Evolutionary conservation across 1,284 basidiomycete genomes (phyloP).

Genomic region (Omphalotus olearius): DNA sequence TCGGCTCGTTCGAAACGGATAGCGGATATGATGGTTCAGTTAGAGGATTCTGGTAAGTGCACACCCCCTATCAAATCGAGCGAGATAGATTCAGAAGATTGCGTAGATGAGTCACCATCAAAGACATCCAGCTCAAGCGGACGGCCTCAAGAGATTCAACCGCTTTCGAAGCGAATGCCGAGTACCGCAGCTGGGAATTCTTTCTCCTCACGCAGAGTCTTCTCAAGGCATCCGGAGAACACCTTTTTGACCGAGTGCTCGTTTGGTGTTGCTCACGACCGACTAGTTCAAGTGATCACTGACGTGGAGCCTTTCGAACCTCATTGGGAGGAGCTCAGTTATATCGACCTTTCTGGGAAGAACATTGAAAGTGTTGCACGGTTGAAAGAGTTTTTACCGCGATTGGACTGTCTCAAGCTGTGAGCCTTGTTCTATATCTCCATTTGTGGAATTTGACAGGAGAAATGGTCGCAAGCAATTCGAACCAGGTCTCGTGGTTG

Average conservation of each 20-base stretch:
- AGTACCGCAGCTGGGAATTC: slow-evolving; percentile 17
- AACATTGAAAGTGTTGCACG: slow-evolving; percentile 86
- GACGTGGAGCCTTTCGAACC: slow-evolving; percentile 95
- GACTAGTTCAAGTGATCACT: slow-evolving; percentile 88
- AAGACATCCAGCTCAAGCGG: slow-evolving; percentile 43
- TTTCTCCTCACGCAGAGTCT: slow-evolving; percentile 16
- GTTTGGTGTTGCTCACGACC: slow-evolving; percentile 89
- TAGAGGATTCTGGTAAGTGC: slow-evolving; percentile 61
- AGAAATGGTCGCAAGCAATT: slow-evolving; percentile 48
- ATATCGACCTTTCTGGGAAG: slow-evolving; percentile 78
- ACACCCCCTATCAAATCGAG: slow-evolving; percentile 12
- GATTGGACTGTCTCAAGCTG: slow-evolving; percentile 78
- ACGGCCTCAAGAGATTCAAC: slow-evolving; percentile 43
- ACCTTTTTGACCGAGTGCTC: slow-evolving; percentile 95
- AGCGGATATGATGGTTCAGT: slow-evolving; percentile 67
- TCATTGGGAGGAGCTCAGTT: slow-evolving; percentile 82
- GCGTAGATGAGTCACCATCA: slow-evolving; percentile 54
- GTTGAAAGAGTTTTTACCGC: slow-evolving; percentile 91
- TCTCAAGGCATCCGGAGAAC: slow-evolving; percentile 38
- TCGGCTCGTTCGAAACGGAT: slow-evolving; percentile 77
- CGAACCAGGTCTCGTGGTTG: slow-evolving; percentile 81
- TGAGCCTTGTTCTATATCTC: slow-evolving; percentile 35
- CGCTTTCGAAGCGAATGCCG: slow-evolving; percentile 37
- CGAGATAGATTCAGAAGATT: slow-evolving; percentile 22
- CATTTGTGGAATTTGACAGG: background rate